These are phyloP conservation scores for Colletotrichum sidae DNA, from an alignment of 2,329 filamentous ascomycete species.

Conservation along the genomic window DNA sequence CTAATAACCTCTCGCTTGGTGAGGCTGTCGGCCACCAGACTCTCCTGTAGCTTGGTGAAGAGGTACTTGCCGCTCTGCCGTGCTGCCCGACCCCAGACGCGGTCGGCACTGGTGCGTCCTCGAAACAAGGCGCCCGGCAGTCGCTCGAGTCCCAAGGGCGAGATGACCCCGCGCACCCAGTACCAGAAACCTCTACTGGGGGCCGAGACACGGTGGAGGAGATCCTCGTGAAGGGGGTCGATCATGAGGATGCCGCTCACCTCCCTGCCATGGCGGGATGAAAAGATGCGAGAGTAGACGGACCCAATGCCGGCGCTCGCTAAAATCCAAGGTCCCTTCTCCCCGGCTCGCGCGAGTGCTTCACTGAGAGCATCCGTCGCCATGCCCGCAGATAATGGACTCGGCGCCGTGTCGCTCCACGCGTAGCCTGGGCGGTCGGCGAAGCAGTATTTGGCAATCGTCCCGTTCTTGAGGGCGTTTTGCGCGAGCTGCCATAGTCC, in stretches of 20 bases:
- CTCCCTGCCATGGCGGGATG: slow-evolving; percentile 80
- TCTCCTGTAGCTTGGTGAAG: slow-evolving; percentile 93
- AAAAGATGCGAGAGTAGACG: slow-evolving; percentile 92
- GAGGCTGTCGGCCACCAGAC: slow-evolving; percentile 85
- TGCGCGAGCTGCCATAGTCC: slow-evolving; percentile 85
- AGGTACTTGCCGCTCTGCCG: slow-evolving; percentile 86
- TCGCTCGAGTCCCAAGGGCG: slow-evolving; percentile 86
- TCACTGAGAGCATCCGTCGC: slow-evolving; percentile 90
- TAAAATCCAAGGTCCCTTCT: slow-evolving; percentile 89
- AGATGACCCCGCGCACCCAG: slow-evolving; percentile 88
- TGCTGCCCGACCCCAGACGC: slow-evolving; percentile 83
- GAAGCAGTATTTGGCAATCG: slow-evolving; percentile 92
- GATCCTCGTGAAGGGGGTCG: slow-evolving; percentile 89
- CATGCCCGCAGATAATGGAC: slow-evolving; percentile 92
- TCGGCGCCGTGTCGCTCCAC: slow-evolving; percentile 91
- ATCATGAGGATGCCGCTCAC: slow-evolving; percentile 86
- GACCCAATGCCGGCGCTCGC: slow-evolving; percentile 88
- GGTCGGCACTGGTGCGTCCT: slow-evolving; percentile 83
- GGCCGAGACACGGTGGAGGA: slow-evolving; percentile 75
- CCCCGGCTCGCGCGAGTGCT: slow-evolving; percentile 81
- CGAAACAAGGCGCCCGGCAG: slow-evolving; percentile 84
- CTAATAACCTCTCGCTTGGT: slow-evolving; percentile 85
- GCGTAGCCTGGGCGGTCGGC: slow-evolving; percentile 91
- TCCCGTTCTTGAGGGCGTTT: slow-evolving; percentile 79
- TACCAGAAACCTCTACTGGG: slow-evolving; percentile 82